Percentiles rank a stretch among this genome's conserved stretches.
Evolutionary conservation across 169 alveolate genomes (phyloP).

Genomic region (Eimeria sp.): DNA sequence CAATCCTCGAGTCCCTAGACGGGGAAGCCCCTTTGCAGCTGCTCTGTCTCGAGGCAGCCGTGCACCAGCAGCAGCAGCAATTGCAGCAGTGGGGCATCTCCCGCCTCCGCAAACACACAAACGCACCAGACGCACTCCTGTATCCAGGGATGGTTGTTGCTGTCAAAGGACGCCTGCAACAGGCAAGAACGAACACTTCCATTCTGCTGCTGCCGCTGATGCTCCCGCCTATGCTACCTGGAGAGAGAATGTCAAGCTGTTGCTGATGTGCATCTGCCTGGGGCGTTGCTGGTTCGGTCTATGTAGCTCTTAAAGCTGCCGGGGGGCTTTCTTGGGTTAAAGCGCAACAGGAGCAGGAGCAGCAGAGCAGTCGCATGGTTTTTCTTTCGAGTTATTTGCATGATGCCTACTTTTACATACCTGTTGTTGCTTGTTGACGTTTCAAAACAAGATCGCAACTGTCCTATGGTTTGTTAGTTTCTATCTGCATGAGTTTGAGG

Average conservation of each 20-base stretch:
- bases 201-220: conserved; percentile 22
- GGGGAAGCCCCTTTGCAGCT: conserved; percentile 68
- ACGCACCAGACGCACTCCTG: conserved; percentile 41
- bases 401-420: too few relatives aligned
- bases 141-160: conserved; percentile 70
- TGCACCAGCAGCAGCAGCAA: conserved; percentile 72
- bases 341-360: conserved; percentile 20
- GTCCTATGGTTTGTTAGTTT: not conserved
- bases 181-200: conserved; percentile 36
- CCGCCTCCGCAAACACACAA: conserved; percentile 32
- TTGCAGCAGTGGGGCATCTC: conserved; percentile 75
- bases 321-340: not conserved
- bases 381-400: not conserved
- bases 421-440: too few relatives aligned
- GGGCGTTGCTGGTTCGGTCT: not conserved
- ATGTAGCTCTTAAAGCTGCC: not conserved
- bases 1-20: conserved; percentile 49
- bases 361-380: not conserved
- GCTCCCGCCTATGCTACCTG: not conserved
- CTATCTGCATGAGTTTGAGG: not conserved
- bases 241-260: not conserved
- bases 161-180: conserved; percentile 68
- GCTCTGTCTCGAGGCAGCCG: conserved; percentile 34
- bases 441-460: not conserved
- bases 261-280: not conserved